A percentile compares a stretch with the other conserved stretches of the same genome.
These are phyloP conservation scores for Paraleonurus japonicus DNA, from an alignment of 257 asterid species.

Conservation along the genomic window DNA sequence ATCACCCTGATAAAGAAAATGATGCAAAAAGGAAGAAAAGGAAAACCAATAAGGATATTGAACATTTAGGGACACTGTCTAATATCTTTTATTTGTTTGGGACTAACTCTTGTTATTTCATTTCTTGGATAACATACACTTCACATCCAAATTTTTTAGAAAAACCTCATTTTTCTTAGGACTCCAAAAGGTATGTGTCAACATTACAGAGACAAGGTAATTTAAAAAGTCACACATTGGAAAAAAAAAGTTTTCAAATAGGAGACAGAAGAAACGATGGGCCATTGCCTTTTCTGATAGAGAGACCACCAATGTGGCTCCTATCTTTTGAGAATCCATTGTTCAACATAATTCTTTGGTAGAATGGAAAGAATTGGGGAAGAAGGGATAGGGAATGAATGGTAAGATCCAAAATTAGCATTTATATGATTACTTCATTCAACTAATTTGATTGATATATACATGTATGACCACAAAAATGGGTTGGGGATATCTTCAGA, in stretches of 20 bases:
- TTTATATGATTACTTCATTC: background rate
- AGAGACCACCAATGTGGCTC: background rate
- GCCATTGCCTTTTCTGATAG: background rate
- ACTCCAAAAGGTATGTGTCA: background rate
- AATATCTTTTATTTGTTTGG: background rate
- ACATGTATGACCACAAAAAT: background rate
- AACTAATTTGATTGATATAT: background rate
- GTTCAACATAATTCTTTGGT: background rate
- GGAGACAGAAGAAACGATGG: background rate
- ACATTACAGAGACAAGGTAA: constrained; percentile 5
- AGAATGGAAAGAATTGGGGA: background rate
- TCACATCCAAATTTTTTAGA: background rate
- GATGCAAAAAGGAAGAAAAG: background rate
- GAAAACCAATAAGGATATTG: background rate
- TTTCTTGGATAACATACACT: background rate
- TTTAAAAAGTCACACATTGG: background rate
- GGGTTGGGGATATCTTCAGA: background rate
- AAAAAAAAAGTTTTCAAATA: background rate
- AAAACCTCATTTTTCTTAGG: background rate
- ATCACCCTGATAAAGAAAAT: background rate
- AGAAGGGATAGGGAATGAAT: background rate
- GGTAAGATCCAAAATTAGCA: background rate
- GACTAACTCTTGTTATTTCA: background rate
- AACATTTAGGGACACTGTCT: background rate
- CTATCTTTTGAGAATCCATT: background rate